Evolutionary conservation across 257 asterid genomes (phyloP).

Genomic region (Paulownia fortunei): DNA sequence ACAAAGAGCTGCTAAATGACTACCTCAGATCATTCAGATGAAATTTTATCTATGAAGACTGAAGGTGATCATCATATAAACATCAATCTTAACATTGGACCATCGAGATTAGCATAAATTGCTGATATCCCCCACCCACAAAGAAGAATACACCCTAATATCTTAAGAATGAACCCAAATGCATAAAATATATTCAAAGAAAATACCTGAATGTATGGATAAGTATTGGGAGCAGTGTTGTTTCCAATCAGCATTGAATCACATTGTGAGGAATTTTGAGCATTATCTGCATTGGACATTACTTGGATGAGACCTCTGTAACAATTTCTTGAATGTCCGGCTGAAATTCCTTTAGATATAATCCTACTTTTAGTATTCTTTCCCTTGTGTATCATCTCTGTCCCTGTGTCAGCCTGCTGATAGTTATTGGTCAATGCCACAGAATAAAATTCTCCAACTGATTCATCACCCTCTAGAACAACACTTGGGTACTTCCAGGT

Average conservation of each 20-base stretch:
- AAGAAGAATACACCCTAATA: too few species aligned
- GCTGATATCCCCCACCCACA: too few species aligned
- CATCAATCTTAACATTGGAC: too few species aligned
- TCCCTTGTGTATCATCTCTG: slow-evolving; percentile 97
- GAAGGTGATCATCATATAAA: too few species aligned
- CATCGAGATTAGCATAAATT: too few species aligned
- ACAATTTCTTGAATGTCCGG: slow-evolving; percentile 86
- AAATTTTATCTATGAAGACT: too few species aligned
- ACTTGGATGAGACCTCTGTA: slow-evolving; percentile 94
- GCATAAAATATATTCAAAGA: background rate
- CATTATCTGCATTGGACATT: slow-evolving; percentile 83
- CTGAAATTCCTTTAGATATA: slow-evolving; percentile 93
- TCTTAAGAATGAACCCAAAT: background rate
- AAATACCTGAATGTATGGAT: slow-evolving; percentile 89
- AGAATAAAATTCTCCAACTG: slow-evolving; percentile 94
- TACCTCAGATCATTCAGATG: too few species aligned
- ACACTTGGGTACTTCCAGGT: slow-evolving; percentile 99
- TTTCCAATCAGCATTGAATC: slow-evolving; percentile 97
- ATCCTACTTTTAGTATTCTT: slow-evolving; percentile 94
- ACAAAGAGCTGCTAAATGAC: too few species aligned
- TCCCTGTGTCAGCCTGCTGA: slow-evolving; percentile 99
- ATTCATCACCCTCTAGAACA: slow-evolving; percentile 87
- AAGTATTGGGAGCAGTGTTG: slow-evolving; percentile 89
- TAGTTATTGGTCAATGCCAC: slow-evolving; percentile 91
- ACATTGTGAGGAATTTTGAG: slow-evolving; percentile 83